Base-by-base conservation (phyloP, 73 alveolate species). In the Halteria grandinella region DNA sequence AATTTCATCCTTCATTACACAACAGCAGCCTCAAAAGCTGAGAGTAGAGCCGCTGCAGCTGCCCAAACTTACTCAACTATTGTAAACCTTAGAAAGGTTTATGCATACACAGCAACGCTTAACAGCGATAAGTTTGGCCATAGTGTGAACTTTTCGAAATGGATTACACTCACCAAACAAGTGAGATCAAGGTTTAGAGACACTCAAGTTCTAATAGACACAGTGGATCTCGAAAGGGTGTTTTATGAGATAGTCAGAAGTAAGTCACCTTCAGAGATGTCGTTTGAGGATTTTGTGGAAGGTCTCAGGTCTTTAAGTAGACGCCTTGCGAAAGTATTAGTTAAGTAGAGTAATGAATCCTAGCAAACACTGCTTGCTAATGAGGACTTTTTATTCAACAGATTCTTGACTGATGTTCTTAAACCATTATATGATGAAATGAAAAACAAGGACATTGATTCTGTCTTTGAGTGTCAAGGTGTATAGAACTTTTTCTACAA, bases 1-100 rank as follows among this genome's bases (percentile, higher is more conserved):
- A 75, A 75, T 24, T 75, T 54, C 33, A 75, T 75, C 55, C 59
- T 75, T 11, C 87, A 75, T 41, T 75, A 54, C 27, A 55, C 57
- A 29, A 37, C 86, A 15, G 15, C 52, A 15, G 77, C 29, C 0
- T 32, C 28, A 15, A 27, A 50, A 17, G 52, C 45, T 2, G 20
- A 59, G 33, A 24, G 39, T 14, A 71, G 64, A 54, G 17, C 31
- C n/a, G n/a, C n/a, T n/a, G n/a, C n/a, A n/a, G n/a, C n/a, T n/a
- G n/a, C n/a, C 17, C n/a, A 55, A 36, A 21, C 77, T 20, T 39
- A 15, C 45, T 39, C 77, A 21, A 28, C 11, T 39, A 57, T 74
- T 10, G 54, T 74, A 2, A 74, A 74, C 36, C 27, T 74, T 12
- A 6, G 86, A 14, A 55, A 40, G 33, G 21, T 74, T 17, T 74